Base-by-base conservation (phyloP, 441 rosid species). In the Hura crepitans region DNA sequence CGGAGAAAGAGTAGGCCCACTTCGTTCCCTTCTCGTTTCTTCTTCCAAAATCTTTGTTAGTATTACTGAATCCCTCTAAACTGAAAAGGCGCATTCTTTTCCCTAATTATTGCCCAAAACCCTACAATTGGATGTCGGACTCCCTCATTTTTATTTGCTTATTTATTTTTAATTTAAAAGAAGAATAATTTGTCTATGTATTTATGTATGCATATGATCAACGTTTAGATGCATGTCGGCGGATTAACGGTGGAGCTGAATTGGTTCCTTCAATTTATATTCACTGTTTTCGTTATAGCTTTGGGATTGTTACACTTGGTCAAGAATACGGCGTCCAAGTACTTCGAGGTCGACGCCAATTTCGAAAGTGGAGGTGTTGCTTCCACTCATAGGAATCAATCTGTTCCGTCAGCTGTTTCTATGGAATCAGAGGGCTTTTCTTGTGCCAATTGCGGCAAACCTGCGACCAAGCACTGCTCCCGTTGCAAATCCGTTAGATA, bases 321-420 rank as follows among this genome's bases (percentile, higher is more conserved):
- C 8, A 84, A 75, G 83, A 89, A 84, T 60, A 81, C 93, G 76
- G 96, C 95, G 74, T 85, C 95, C 54, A 93, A 84, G 78, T 91
- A 93, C 82, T 85, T 91, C 86, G 90, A 87, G 68, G 90, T 87
- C 86, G 94, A 85, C 85, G 87, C 92, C 85, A 80, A 75, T 79
- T 90, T 90, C 82, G 89, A 84, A 71, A 70, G 80, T 72, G 74
- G 58, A 42, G 73, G 69, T 73, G 73, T 33, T 4, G 54, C 31
- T 14, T 1, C 46, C 39, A n/a, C 46, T 60, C 62, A 70, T 66
- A 72, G 65, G 67, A 65, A 65, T 70, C 62, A 42, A 20, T 35
- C 65, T 12, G 37, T 57, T 20, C 17, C 39, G 20, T 43, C 75
- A n/a, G 18, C 65, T 31, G 7, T 58, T 65, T 47, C 81, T 1